These are phyloP conservation scores for Boletus putidus DNA, from an alignment of 1,284 basidiomycete genomes.

Conservation along the genomic window DNA sequence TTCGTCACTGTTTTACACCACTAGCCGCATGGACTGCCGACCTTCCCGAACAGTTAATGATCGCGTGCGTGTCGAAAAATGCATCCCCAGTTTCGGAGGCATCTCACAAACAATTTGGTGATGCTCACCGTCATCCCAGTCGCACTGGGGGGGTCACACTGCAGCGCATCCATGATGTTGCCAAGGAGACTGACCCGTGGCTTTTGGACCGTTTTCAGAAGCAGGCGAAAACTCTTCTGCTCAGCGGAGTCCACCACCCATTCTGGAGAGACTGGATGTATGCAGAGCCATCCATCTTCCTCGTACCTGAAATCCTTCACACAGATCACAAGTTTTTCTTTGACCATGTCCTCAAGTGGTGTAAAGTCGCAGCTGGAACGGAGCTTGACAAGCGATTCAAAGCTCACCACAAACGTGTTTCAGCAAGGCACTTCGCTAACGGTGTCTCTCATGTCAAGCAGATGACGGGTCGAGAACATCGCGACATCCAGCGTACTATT, in stretches of 20 bases:
- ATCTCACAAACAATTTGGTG: neutral
- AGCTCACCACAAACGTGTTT: neutral
- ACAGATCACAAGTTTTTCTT: slow-evolving; percentile 9
- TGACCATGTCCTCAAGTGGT: slow-evolving; percentile 2
- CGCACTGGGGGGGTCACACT: too few species aligned
- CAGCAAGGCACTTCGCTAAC: neutral
- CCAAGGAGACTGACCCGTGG: too few species aligned
- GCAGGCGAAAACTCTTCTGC: too few species aligned
- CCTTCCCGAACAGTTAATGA: slow-evolving; percentile 3
- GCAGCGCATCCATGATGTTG: too few species aligned
- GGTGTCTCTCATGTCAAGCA: neutral
- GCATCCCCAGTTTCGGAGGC: neutral
- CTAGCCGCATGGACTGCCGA: slow-evolving; percentile 1
- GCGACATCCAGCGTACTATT: too few species aligned
- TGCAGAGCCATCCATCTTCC: too few species aligned
- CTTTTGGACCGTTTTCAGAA: too few species aligned
- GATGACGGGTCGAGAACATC: too few species aligned
- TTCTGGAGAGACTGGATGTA: too few species aligned
- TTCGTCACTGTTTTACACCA: slow-evolving; percentile 3
- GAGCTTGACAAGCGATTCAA: neutral
- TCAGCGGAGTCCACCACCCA: too few species aligned
- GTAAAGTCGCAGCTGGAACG: neutral
- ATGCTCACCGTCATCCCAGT: too few species aligned
- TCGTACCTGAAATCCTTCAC: neutral
- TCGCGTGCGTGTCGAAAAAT: slow-evolving; percentile 2